Conservation (phyloP, 306 rosid genomes). For the Pueraria montana region DNA sequence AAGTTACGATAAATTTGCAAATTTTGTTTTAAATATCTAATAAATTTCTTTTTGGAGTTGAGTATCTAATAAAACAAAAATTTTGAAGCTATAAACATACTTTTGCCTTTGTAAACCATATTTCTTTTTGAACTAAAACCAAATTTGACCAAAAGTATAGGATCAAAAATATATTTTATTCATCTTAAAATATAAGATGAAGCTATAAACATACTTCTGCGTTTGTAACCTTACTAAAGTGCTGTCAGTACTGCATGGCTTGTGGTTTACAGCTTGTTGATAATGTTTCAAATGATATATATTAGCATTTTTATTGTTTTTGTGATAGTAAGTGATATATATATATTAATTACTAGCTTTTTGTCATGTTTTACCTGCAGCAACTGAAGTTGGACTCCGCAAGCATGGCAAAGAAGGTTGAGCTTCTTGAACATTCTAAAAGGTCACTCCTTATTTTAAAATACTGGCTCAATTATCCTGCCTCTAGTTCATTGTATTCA, state of each 20-base stretch:
- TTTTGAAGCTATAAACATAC: too few relatives aligned
- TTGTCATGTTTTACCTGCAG: slow-evolving; percentile 48
- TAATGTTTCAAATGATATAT: background rate
- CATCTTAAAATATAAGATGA: background rate
- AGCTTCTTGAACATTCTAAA: slow-evolving; percentile 60
- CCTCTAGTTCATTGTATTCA: background rate
- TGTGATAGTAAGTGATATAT: background rate
- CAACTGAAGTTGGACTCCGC: slow-evolving; percentile 63
- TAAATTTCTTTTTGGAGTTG: too few relatives aligned
- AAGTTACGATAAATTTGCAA: too few relatives aligned
- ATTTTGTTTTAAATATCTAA: too few relatives aligned
- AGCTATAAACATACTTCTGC: background rate
- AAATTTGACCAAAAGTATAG: too few relatives aligned
- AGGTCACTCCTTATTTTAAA: slow-evolving; percentile 54
- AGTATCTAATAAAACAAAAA: too few relatives aligned
- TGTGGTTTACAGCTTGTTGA: background rate
- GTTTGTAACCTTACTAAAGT: background rate
- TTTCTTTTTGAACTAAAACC: too few relatives aligned
- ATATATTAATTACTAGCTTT: background rate
- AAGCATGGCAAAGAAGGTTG: slow-evolving; percentile 58
- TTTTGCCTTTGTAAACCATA: too few relatives aligned
- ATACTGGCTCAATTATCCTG: background rate
- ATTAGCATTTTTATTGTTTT: background rate
- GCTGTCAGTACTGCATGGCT: background rate
- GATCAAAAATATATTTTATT: too few relatives aligned